Evolutionary conservation across 2,329 filamentous ascomycete genomes (phyloP).

Genomic region (Macroventuria anomochaeta): DNA sequence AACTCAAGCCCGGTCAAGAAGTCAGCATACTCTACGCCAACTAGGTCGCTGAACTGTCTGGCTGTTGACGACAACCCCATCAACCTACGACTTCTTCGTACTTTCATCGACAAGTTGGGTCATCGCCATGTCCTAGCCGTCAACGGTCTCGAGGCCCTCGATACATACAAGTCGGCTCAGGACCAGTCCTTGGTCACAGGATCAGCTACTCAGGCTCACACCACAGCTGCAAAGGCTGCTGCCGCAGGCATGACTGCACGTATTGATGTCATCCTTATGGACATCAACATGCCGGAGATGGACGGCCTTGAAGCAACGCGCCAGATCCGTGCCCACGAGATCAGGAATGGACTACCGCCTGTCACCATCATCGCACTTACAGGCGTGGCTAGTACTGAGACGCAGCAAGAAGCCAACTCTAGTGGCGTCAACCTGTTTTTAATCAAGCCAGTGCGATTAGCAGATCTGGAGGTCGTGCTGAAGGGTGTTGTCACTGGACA

Average conservation of each 20-base stretch:
- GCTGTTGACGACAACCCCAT: constrained; percentile 52
- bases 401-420: constrained; percentile 58
- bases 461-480: constrained; percentile 52
- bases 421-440: constrained; percentile 63
- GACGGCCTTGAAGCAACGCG: constrained; percentile 51
- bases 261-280: constrained; percentile 45
- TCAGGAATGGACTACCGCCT: constrained; percentile 49
- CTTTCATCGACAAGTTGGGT: constrained; percentile 45
- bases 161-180: constrained; percentile 34
- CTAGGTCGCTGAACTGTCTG: constrained; percentile 40
- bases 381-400: constrained; percentile 58
- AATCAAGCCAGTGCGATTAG: constrained; percentile 59
- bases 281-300: constrained; percentile 49
- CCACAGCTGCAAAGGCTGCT: constrained; percentile 3
- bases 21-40: constrained; percentile 22
- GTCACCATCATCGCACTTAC: constrained; percentile 61
- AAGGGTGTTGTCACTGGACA: constrained; percentile 43
- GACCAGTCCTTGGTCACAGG: constrained; percentile 2
- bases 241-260: constrained; percentile 10
- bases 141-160: constrained; percentile 48
- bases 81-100: constrained; percentile 47
- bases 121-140: constrained; percentile 43
- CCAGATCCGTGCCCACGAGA: constrained; percentile 55
- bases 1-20: constrained; percentile 26
- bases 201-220: constrained; percentile 11